Percentiles rank a stretch among this genome's conserved stretches.
Conservation (phyloP, 805 yeast species). For the Kazachstania taianensis region DNA sequence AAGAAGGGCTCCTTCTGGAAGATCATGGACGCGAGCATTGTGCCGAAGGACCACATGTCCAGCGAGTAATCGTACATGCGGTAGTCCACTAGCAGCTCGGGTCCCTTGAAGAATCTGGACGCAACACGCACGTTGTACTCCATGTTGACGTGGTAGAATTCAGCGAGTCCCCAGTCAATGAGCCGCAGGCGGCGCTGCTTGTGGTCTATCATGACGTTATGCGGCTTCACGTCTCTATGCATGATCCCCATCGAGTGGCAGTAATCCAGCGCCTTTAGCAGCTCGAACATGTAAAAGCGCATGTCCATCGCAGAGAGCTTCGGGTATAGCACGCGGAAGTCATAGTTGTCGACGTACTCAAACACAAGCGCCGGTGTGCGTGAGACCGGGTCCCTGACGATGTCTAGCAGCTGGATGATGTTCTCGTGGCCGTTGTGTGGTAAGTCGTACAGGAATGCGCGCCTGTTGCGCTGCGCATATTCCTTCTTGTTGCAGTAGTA, state of each 20-base stretch:
- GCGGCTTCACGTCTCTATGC: slow-evolving; percentile 94
- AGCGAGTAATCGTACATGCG: slow-evolving; percentile 85
- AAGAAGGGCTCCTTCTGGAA: slow-evolving; percentile 89
- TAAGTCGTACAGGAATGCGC: slow-evolving; percentile 21
- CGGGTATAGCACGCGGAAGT: slow-evolving; percentile 73
- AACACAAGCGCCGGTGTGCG: slow-evolving; percentile 83
- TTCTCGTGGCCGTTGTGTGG: slow-evolving; percentile 44
- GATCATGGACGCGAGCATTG: slow-evolving; percentile 82
- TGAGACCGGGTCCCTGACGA: slow-evolving; percentile 69
- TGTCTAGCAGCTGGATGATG: slow-evolving; percentile 64
- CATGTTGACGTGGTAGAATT: slow-evolving; percentile 80
- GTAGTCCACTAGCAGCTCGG: slow-evolving; percentile 77
- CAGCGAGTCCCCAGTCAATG: slow-evolving; percentile 95
- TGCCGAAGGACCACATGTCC: slow-evolving; percentile 91
- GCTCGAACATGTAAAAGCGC: slow-evolving; percentile 71
- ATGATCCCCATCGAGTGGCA: slow-evolving; percentile 92
- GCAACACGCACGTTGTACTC: slow-evolving; percentile 93
- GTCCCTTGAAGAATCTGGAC: slow-evolving; percentile 87
- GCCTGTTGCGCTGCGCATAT: slow-evolving; percentile 17
- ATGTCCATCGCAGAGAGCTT: slow-evolving; percentile 66
- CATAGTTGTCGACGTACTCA: slow-evolving; percentile 75
- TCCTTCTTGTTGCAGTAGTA: slow-evolving; percentile 25
- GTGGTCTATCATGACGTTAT: slow-evolving; percentile 91
- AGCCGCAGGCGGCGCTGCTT: slow-evolving; percentile 56
- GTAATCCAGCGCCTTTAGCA: slow-evolving; percentile 75